A percentile compares a stretch with the other conserved stretches of the same genome.
Conservation (phyloP, 2,329 filamentous ascomycete genomes). For the Calonectria pteridis region DNA sequence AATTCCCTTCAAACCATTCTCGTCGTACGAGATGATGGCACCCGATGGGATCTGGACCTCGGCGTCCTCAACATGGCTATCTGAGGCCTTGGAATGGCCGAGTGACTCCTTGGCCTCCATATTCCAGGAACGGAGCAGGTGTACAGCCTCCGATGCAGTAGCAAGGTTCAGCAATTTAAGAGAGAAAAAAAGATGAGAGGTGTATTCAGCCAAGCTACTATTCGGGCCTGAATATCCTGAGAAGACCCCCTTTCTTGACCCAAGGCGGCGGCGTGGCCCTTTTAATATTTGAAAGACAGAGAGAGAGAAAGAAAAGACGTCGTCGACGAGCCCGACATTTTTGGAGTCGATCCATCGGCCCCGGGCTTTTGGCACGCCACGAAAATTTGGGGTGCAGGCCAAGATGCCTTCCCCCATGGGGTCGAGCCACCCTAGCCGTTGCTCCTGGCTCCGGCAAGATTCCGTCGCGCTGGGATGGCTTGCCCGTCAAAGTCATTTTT, state of each 20-base stretch:
- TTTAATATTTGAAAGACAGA: conserved; percentile 21
- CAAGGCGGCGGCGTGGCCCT: conserved; percentile 1
- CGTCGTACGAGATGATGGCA: conserved; percentile 28
- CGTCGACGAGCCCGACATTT: not conserved
- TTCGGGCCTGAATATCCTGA: not conserved
- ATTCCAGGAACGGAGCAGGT: not conserved
- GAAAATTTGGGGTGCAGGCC: not conserved
- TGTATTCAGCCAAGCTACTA: not conserved
- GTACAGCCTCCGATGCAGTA: not conserved
- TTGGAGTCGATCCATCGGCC: not conserved
- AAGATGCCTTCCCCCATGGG: not conserved
- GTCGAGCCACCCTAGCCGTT: not conserved
- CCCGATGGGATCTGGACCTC: conserved; percentile 9
- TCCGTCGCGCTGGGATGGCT: not conserved
- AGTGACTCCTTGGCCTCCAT: conserved; percentile 31
- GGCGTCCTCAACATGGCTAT: conserved; percentile 30
- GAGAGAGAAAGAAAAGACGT: not conserved
- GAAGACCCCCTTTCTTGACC: not conserved
- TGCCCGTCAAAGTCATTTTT: not conserved
- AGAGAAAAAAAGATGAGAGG: not conserved
- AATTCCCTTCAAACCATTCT: conserved; percentile 52
- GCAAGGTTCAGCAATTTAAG: not conserved
- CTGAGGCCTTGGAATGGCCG: conserved; percentile 9
- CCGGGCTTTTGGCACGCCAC: conserved; percentile 9
- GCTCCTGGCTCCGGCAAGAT: not conserved